These are phyloP conservation scores for Boletus rubescentipes DNA, from an alignment of 768 basidiomycete genomes.

Conservation along the genomic window DNA sequence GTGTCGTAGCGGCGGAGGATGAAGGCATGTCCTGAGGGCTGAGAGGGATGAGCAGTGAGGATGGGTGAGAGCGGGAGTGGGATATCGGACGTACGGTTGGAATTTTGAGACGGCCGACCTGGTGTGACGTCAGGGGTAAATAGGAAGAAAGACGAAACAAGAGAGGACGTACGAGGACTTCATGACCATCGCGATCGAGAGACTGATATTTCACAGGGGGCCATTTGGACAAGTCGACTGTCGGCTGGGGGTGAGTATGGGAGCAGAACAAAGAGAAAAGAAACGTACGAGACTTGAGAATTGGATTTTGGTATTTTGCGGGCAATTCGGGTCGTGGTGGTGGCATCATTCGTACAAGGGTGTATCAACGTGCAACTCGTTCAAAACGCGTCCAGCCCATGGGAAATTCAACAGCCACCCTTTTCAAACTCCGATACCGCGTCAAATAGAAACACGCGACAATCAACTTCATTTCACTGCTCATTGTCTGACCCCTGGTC, in stretches of 20 bases:
- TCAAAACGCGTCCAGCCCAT: slow-evolving; percentile 34
- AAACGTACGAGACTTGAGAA: slow-evolving; percentile 44
- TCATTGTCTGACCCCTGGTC: too few species aligned
- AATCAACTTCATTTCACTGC: too few species aligned
- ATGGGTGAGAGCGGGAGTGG: slow-evolving; percentile 6
- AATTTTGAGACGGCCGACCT: slow-evolving; percentile 90
- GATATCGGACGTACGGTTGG: slow-evolving; percentile 64
- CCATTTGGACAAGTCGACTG: slow-evolving; percentile 45
- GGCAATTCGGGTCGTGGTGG: slow-evolving; percentile 55
- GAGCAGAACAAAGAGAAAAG: background rate
- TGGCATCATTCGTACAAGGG: slow-evolving; percentile 18
- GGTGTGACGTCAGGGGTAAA: slow-evolving; percentile 22
- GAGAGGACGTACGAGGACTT: slow-evolving; percentile 65
- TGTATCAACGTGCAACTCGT: slow-evolving; percentile 26
- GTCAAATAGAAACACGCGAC: slow-evolving; percentile 11
- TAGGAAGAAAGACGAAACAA: background rate
- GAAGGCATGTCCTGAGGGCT: slow-evolving; percentile 85
- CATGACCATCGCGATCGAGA: slow-evolving; percentile 80
- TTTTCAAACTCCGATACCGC: slow-evolving; percentile 31
- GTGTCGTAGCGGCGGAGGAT: slow-evolving; percentile 94
- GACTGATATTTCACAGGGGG: slow-evolving; percentile 91
- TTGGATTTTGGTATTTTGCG: slow-evolving; percentile 47
- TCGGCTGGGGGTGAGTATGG: background rate
- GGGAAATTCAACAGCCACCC: slow-evolving; percentile 33
- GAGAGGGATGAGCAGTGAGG: slow-evolving; percentile 15